These are phyloP conservation scores for Trichophyton rubrum DNA, from an alignment of 2,329 filamentous ascomycete species.

Conservation along the genomic window DNA sequence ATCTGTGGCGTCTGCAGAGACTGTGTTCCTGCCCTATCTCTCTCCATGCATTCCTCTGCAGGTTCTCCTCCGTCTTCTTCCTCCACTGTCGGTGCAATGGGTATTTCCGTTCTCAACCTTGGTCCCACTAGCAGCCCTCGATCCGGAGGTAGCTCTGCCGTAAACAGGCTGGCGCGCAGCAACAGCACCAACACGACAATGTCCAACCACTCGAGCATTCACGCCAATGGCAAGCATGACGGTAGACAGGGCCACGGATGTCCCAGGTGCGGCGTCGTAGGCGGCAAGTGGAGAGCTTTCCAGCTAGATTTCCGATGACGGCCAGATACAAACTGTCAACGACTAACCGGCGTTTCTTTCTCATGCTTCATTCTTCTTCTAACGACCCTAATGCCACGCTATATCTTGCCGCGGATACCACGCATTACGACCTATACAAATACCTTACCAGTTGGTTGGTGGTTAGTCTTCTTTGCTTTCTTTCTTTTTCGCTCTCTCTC, in stretches of 20 bases:
- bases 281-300: slow-evolving; percentile 38
- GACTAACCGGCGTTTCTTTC: background rate
- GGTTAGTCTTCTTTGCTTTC: background rate
- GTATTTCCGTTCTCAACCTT: slow-evolving; percentile 25
- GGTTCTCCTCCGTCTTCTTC: background rate
- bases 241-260: slow-evolving; percentile 26
- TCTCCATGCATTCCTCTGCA: slow-evolving; percentile 6
- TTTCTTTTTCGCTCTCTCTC: background rate
- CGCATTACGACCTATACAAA: background rate
- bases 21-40: slow-evolving; percentile 50
- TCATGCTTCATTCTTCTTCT: slow-evolving; percentile 14
- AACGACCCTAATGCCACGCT: slow-evolving; percentile 2
- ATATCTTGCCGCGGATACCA: background rate
- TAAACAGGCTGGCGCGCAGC: background rate
- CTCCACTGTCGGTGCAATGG: slow-evolving; percentile 18
- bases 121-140: slow-evolving; percentile 25
- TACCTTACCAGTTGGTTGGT: slow-evolving; percentile 1
- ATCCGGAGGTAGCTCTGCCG: background rate
- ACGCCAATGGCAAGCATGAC: slow-evolving; percentile 19
- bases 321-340: background rate
- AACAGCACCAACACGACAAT: slow-evolving; percentile 1
- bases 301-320: slow-evolving; percentile 36
- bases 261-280: slow-evolving; percentile 34
- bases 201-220: background rate
- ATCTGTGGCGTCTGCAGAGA: slow-evolving; percentile 84